Conservation (phyloP, 108 stramenopile genomes). For the Nannochloropsis granulata region DNA sequence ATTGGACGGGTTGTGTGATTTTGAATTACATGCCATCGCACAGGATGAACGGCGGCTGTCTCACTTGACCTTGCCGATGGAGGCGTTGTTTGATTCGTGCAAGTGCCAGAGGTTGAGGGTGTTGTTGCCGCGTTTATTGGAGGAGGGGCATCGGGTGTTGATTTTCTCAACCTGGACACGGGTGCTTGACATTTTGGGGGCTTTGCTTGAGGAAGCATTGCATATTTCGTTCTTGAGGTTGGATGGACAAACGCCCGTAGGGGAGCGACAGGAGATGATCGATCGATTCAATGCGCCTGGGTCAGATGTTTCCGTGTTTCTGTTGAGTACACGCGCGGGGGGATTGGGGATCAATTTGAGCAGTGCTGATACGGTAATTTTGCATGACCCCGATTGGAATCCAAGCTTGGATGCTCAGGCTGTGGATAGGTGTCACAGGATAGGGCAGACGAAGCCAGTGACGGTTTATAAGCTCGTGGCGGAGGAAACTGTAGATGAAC, state of each 20-base stretch:
- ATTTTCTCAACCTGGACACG: slow-evolving; percentile 62
- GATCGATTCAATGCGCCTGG: slow-evolving; percentile 41
- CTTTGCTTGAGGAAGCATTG: slow-evolving; percentile 23
- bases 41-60: slow-evolving; percentile 2
- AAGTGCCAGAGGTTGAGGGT: slow-evolving; percentile 28
- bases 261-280: slow-evolving; percentile 81
- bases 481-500: slow-evolving; percentile 35
- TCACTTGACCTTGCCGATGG: slow-evolving; percentile 11
- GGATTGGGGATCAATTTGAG: slow-evolving; percentile 52
- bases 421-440: slow-evolving; percentile 17
- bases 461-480: slow-evolving; percentile 35
- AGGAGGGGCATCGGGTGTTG: slow-evolving; percentile 27
- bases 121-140: slow-evolving; percentile 24
- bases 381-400: slow-evolving; percentile 41
- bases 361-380: slow-evolving; percentile 36
- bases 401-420: slow-evolving; percentile 39
- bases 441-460: slow-evolving; percentile 17
- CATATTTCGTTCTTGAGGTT: slow-evolving; percentile 68
- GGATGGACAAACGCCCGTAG: slow-evolving; percentile 80
- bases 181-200: slow-evolving; percentile 94
- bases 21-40: slow-evolving; percentile 26
- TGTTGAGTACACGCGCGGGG: slow-evolving; percentile 49
- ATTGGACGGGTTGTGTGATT: slow-evolving; percentile 61
- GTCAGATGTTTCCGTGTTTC: slow-evolving; percentile 44
- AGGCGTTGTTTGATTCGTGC: slow-evolving; percentile 34